A percentile compares a stretch with the other conserved stretches of the same genome.
Evolutionary conservation across 2,329 filamentous ascomycete genomes (phyloP).

Genomic region (Colletotrichum caudatum): DNA sequence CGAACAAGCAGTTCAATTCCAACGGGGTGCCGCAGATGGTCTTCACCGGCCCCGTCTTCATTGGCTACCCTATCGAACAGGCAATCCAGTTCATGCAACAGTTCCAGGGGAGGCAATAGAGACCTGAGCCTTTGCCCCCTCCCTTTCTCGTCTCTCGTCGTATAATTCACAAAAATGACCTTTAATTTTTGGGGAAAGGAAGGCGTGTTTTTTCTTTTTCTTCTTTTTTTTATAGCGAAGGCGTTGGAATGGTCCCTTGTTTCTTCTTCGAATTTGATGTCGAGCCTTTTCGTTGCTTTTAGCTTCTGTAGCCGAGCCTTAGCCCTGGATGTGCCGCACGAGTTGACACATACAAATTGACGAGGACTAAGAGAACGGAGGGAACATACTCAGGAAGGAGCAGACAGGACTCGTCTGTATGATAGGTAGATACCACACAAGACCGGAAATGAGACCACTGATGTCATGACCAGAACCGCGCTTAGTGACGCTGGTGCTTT

Average conservation of each 20-base stretch:
- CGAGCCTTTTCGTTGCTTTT: neutral
- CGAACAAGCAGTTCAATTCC: slow-evolving; percentile 47
- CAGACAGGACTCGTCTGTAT: slow-evolving; percentile 37
- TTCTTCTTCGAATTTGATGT: neutral
- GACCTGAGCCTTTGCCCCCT: slow-evolving; percentile 9
- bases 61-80: slow-evolving; percentile 88
- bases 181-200: neutral
- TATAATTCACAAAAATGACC: slow-evolving; percentile 18
- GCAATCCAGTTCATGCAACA: slow-evolving; percentile 80
- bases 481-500: slow-evolving; percentile 55
- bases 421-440: slow-evolving; percentile 31
- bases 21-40: slow-evolving; percentile 74
- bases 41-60: slow-evolving; percentile 93
- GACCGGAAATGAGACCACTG: slow-evolving; percentile 37
- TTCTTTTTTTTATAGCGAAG: slow-evolving; percentile 31
- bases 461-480: slow-evolving; percentile 12
- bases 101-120: slow-evolving; percentile 53
- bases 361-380: slow-evolving; percentile 16
- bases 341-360: slow-evolving; percentile 25
- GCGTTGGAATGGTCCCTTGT: slow-evolving; percentile 27
- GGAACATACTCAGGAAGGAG: slow-evolving; percentile 25
- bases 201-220: neutral
- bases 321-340: slow-evolving; percentile 10
- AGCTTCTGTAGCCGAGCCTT: neutral
- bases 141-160: slow-evolving; percentile 6